A percentile compares a stretch with the other conserved stretches of the same genome.
phyloP scores from a whole-genome alignment of 495 filamentous ascomycete species.

The Pyronema omphalodes region DNA sequence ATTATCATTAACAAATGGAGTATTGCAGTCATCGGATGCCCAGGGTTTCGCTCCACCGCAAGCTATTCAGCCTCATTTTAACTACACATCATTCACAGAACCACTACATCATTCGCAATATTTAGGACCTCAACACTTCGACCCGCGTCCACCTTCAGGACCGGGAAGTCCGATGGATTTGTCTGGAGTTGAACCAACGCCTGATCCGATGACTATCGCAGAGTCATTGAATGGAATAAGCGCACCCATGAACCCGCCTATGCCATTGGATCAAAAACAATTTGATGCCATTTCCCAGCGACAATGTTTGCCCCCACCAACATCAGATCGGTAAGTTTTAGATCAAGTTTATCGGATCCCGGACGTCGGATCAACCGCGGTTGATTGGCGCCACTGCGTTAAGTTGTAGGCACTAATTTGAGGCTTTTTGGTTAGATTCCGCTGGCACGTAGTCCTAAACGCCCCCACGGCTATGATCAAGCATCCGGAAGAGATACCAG shows the following conservation, averaged over 20 bases:
- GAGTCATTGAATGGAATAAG: neutral
- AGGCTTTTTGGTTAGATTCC: constrained; percentile 48
- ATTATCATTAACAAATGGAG: constrained; percentile 51
- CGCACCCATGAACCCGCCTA: constrained; percentile 14
- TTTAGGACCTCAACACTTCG: constrained; percentile 26
- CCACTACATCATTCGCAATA: constrained; percentile 27
- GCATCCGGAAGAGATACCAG: constrained; percentile 65
- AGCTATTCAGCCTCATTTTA: constrained; percentile 44
- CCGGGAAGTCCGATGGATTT: constrained; percentile 44
- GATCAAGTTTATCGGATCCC: too few relatives aligned
- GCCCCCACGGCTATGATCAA: constrained; percentile 96
- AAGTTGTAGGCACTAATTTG: constrained; percentile 25
- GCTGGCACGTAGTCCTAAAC: constrained; percentile 75
- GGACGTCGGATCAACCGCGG: too few relatives aligned
- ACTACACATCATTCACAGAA: constrained; percentile 54
- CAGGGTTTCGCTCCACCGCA: constrained; percentile 36
- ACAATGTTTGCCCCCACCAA: constrained; percentile 26
- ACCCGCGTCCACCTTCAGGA: constrained; percentile 43
- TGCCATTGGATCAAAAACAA: constrained; percentile 31
- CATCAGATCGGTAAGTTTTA: constrained; percentile 30
- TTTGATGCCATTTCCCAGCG: constrained; percentile 28
- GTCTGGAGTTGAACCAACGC: constrained; percentile 57
- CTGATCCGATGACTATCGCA: constrained; percentile 33
- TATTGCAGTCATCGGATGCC: constrained; percentile 32
- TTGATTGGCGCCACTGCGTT: too few relatives aligned